phyloP scores from a whole-genome alignment of 2,329 filamentous ascomycete species.

The Graphilbum sp. region DNA sequence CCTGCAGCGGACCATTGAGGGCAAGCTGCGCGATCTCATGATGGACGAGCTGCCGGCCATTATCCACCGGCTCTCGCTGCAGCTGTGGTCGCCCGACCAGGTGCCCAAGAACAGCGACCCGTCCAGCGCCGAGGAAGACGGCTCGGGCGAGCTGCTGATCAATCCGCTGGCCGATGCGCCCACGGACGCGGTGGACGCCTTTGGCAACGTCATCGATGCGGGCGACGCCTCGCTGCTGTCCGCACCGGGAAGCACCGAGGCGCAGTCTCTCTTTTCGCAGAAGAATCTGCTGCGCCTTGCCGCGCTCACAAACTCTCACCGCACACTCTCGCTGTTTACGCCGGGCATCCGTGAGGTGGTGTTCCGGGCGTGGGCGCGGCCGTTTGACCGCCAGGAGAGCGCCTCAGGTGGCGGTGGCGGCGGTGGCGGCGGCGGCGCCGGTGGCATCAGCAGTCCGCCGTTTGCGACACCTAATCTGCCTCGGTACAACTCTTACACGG shows the following conservation, averaged over 20 bases:
- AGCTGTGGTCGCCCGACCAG: conserved; percentile 82
- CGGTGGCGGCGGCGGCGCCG: too few species aligned
- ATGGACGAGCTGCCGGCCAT: conserved; percentile 97
- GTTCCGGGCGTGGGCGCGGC: conserved; percentile 81
- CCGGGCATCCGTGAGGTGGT: conserved; percentile 80
- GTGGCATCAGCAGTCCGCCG: conserved; percentile 25
- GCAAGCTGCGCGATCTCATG: conserved; percentile 78
- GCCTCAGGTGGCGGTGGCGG: too few species aligned
- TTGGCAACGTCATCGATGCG: conserved; percentile 61
- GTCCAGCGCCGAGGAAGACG: conserved; percentile 37
- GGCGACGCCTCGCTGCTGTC: conserved; percentile 61
- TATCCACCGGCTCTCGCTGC: conserved; percentile 79
- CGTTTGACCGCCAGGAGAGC: conserved; percentile 50
- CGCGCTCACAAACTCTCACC: conserved; percentile 71
- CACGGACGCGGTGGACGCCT: conserved; percentile 64
- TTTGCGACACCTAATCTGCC: conserved; percentile 36
- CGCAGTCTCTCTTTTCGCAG: conserved; percentile 83
- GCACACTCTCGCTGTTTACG: conserved; percentile 81
- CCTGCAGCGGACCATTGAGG: conserved; percentile 88
- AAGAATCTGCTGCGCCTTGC: conserved; percentile 80
- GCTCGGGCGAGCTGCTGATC: conserved; percentile 43
- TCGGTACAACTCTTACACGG: conserved; percentile 46
- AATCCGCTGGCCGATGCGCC: conserved; percentile 74
- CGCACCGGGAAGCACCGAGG: conserved; percentile 63
- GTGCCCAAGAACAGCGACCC: conserved; percentile 27